Evolutionary conservation across 2,329 filamentous ascomycete species (phyloP).

Genomic region (Phaeoacremonium minimum): DNA sequence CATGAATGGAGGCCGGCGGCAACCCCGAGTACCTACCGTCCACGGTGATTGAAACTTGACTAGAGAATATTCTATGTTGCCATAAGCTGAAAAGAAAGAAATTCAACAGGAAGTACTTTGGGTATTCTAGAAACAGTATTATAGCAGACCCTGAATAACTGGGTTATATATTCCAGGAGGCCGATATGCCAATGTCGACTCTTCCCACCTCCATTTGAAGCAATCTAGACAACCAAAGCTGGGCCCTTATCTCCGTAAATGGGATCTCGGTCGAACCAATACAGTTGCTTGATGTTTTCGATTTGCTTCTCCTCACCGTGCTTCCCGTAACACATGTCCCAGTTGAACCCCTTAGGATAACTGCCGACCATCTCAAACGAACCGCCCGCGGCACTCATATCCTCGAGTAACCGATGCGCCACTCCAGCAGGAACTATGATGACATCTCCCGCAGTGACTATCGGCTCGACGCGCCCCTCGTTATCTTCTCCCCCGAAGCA

Average conservation of each 20-base stretch:
- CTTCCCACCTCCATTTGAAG: too few relatives aligned
- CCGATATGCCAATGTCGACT: too few relatives aligned
- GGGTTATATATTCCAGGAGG: too few relatives aligned
- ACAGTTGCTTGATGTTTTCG: constrained; percentile 38
- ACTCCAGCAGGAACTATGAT: constrained; percentile 64
- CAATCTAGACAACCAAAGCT: constrained; percentile 12
- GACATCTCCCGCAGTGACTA: constrained; percentile 54
- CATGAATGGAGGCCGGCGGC: too few relatives aligned
- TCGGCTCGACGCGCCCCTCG: constrained; percentile 47
- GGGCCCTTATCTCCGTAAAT: constrained; percentile 53
- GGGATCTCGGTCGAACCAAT: constrained; percentile 58
- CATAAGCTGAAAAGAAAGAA: too few relatives aligned
- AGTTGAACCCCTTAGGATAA: constrained; percentile 54
- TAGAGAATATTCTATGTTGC: too few relatives aligned
- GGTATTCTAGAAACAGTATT: too few relatives aligned
- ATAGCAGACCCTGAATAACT: too few relatives aligned
- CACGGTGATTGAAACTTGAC: too few relatives aligned
- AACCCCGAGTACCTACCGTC: too few relatives aligned
- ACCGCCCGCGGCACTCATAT: constrained; percentile 29
- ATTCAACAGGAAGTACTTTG: too few relatives aligned
- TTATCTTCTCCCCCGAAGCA: constrained; percentile 66
- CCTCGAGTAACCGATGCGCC: constrained; percentile 57
- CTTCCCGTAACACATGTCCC: constrained; percentile 71
- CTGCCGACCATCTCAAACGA: constrained; percentile 64
- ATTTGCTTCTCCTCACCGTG: constrained; percentile 49